Evolutionary conservation across 208 protist genomes (phyloP), one percentile per base, ranked within the genome.

Genomic region (Angomonas deanei): DNA sequence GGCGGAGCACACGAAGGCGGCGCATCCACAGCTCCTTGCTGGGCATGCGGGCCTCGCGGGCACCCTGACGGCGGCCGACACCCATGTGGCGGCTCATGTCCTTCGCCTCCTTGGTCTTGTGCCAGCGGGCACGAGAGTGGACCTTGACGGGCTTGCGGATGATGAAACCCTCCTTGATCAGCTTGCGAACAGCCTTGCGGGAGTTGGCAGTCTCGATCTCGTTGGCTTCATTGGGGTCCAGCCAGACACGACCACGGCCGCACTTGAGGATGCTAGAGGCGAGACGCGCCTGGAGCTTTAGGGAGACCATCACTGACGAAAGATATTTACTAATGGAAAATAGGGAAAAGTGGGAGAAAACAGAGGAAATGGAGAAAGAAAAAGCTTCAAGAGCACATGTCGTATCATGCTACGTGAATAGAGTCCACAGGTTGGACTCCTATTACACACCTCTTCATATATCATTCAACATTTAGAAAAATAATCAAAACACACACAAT

Each of bases 161-260:
- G 71, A 99, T 98, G 70, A 98, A 88, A 71, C 97, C 97, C 62
- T 98, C 93, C 77, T 98, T 98, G 66, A 99, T 81, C 52, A 99
- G 84, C 88, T 98, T 98, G 74, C 96, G 92, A 57, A 99, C 86
- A 62, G 83, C 92, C 70, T 97, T 93, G 82, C 97, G 94, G 26
- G 96, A 99, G 92, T 98, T 98, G 32, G 98, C 97, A 66, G 96
- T 93, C n/a, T 89, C 76, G 81, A 99, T 98, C 73, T 99, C 97
- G 59, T 66, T 68, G 48, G 96, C 83, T 88, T 99, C 98, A 73
- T 97, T 98, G 58, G 98, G 98, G 79, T 99, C 97, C 17, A 99
- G 76, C 98, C 97, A 99, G 61, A 99, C 88, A 74, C 97, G 96
- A 42, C 83, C 68, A 64, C 97, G 85, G 68, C 98, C 98, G 82